Conservation (phyloP, 1,284 basidiomycete genomes). For the Ganoderma sinense region DNA sequence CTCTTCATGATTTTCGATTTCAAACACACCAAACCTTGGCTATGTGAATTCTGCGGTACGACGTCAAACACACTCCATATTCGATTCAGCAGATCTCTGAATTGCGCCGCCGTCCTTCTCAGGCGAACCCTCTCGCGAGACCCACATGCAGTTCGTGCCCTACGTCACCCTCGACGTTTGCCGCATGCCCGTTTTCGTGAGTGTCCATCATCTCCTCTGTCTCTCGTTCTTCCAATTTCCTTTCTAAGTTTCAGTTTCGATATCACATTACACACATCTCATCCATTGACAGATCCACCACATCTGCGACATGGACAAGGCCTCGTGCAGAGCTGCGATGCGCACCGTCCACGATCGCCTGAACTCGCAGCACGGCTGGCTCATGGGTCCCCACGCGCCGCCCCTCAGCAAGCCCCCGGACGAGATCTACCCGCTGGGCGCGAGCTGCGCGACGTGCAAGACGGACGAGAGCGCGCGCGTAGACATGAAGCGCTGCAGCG, state of each 20-base stretch:
- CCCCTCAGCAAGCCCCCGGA: slow-evolving; percentile 14
- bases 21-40: slow-evolving; percentile 25
- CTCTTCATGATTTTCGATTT: slow-evolving; percentile 19
- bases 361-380: slow-evolving; percentile 16
- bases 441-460: slow-evolving; percentile 22
- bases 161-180: slow-evolving; percentile 16
- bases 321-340: slow-evolving; percentile 14
- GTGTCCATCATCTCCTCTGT: neutral
- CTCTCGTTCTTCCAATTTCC: neutral
- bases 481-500: slow-evolving; percentile 17
- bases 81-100: neutral
- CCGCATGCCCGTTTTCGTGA: slow-evolving; percentile 20
- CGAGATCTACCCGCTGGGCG: slow-evolving; percentile 22
- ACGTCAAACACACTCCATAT: too few species aligned
- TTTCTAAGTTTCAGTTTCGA: neutral
- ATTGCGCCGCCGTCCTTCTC: neutral
- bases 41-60: slow-evolving; percentile 25
- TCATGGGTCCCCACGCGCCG: slow-evolving; percentile 19
- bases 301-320: slow-evolving; percentile 22
- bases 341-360: slow-evolving; percentile 14
- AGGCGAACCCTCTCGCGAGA: slow-evolving; percentile 22
- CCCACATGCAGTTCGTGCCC: slow-evolving; percentile 19
- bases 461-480: slow-evolving; percentile 12
- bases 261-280: neutral
- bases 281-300: slow-evolving; percentile 18